Evolutionary conservation across 257 asterid genomes (phyloP).

Genomic region (Nicotiana paniculata): DNA sequence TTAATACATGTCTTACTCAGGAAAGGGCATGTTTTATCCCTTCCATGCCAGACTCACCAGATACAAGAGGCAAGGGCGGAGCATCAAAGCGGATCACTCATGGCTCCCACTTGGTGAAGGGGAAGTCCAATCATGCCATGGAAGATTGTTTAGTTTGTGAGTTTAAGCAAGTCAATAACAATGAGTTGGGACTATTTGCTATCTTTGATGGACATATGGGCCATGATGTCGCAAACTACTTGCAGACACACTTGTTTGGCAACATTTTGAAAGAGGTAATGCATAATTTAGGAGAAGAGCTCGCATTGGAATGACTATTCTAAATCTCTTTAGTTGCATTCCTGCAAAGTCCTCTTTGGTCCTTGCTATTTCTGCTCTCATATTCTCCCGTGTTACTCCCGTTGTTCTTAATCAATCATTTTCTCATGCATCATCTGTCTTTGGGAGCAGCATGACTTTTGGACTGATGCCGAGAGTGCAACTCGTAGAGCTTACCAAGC

Average conservation of each 20-base stretch:
- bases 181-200: constrained; percentile 82
- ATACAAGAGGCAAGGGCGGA: constrained; percentile 47
- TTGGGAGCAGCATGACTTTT: constrained; percentile 57
- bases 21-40: constrained; percentile 61
- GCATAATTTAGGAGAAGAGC: neutral
- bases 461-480: constrained; percentile 58
- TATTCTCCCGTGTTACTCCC: neutral
- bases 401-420: neutral
- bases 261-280: constrained; percentile 69
- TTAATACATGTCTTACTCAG: constrained; percentile 22
- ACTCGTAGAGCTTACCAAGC: constrained; percentile 51
- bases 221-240: constrained; percentile 66
- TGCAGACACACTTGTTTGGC: constrained; percentile 57
- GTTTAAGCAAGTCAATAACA: constrained; percentile 38
- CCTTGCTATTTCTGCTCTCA: neutral
- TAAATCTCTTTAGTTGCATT: neutral
- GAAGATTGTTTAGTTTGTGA: constrained; percentile 83
- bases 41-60: constrained; percentile 54
- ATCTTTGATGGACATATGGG: constrained; percentile 97
- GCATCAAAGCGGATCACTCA: constrained; percentile 47
- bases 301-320: neutral
- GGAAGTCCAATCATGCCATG: constrained; percentile 76
- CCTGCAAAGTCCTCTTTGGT: neutral
- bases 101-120: constrained; percentile 68
- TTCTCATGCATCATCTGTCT: neutral